phyloP scores from a whole-genome alignment of 495 filamentous ascomycete genomes.

The Ascodesmis nigricans region DNA sequence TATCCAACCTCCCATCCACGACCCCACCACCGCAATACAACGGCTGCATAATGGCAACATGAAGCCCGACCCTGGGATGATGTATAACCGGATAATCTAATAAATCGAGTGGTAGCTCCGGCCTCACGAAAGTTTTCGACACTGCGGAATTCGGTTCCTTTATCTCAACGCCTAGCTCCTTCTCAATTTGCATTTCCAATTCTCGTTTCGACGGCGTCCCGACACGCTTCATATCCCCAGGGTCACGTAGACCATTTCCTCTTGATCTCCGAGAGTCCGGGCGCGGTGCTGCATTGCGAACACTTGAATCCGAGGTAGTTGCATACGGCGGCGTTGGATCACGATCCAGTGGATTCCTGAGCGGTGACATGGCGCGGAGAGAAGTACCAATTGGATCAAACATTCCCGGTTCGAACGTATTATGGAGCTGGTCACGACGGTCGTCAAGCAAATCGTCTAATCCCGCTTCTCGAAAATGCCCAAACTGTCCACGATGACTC shows the following conservation, averaged over 20 bases:
- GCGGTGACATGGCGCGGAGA: not conserved
- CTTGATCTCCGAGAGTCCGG: not conserved
- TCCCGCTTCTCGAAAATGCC: constrained; percentile 14
- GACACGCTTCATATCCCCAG: not conserved
- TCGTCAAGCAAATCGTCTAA: constrained; percentile 16
- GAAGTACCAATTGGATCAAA: not conserved
- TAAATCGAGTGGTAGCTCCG: constrained; percentile 22
- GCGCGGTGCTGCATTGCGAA: not conserved
- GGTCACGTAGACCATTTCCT: not conserved
- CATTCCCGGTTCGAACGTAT: constrained; percentile 16
- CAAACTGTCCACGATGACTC: constrained; percentile 15
- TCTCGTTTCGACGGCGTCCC: constrained; percentile 1
- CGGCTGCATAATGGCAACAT: constrained; percentile 22
- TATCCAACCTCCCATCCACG: constrained; percentile 24
- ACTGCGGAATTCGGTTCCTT: constrained; percentile 6
- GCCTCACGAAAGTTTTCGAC: constrained; percentile 26
- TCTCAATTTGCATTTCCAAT: not conserved
- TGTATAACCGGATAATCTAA: constrained; percentile 23
- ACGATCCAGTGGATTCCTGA: constrained; percentile 6
- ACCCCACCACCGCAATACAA: constrained; percentile 26
- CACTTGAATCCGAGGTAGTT: not conserved
- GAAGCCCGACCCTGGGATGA: constrained; percentile 23
- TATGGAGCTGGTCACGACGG: constrained; percentile 10
- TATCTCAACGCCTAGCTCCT: constrained; percentile 2
- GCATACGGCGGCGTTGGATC: constrained; percentile 9